These are phyloP conservation scores for Trichomonascus vanleenenianus DNA, from an alignment of 805 yeast genomes.

Conservation along the genomic window DNA sequence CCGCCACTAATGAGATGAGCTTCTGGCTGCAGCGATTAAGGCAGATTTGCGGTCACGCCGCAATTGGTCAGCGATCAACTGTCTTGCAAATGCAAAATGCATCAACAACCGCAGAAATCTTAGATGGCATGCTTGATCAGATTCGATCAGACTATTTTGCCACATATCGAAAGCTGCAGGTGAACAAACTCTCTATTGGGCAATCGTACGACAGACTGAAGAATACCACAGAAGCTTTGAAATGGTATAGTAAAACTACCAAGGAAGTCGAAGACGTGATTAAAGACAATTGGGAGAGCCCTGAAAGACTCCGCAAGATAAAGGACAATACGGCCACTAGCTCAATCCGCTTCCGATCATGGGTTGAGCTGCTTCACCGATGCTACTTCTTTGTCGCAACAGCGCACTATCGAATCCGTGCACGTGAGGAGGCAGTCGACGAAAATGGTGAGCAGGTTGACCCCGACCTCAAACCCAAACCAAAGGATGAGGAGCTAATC, in stretches of 20 bases:
- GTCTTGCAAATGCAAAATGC: slow-evolving; percentile 27
- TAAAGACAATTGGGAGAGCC: slow-evolving; percentile 20
- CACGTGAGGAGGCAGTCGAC: slow-evolving; percentile 16
- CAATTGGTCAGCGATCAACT: slow-evolving; percentile 22
- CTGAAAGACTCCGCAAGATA: slow-evolving; percentile 12
- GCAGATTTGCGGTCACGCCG: slow-evolving; percentile 77
- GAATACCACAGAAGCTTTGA: slow-evolving; percentile 44
- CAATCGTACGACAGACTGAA: slow-evolving; percentile 56
- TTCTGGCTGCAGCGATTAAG: slow-evolving; percentile 66
- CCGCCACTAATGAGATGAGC: slow-evolving; percentile 31
- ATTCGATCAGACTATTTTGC: slow-evolving; percentile 43
- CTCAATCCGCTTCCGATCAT: slow-evolving; percentile 30
- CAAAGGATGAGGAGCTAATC: background rate
- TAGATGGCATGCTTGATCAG: slow-evolving; percentile 53
- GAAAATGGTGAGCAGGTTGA: background rate
- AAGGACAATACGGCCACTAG: slow-evolving; percentile 9
- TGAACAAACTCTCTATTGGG: slow-evolving; percentile 50
- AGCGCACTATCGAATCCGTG: slow-evolving; percentile 37
- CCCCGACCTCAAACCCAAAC: background rate
- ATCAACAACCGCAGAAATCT: slow-evolving; percentile 58
- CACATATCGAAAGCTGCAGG: slow-evolving; percentile 41
- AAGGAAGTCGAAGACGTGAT: slow-evolving; percentile 9
- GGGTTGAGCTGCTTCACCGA: slow-evolving; percentile 63
- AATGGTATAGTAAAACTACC: slow-evolving; percentile 30
- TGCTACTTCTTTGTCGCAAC: slow-evolving; percentile 72